A percentile compares a stretch with the other conserved stretches of the same genome.
Conservation (phyloP, 352 stramenopile species). For the Globisporangium perplexum region DNA sequence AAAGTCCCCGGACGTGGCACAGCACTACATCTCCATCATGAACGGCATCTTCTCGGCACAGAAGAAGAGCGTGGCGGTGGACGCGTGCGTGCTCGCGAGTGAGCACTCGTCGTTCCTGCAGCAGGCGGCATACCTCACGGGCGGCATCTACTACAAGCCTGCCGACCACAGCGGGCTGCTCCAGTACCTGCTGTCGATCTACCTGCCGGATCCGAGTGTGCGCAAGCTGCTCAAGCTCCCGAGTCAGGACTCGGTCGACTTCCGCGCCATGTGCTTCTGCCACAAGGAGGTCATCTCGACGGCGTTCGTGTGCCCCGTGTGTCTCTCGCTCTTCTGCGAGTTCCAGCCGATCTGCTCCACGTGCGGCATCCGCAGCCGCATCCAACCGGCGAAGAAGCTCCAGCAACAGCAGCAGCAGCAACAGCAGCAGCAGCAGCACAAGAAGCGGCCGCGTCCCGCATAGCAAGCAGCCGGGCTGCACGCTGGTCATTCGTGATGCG, state of each 20-base stretch:
- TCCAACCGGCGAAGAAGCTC: constrained; percentile 64
- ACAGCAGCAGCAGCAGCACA: no score
- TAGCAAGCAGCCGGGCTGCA: constrained; percentile 2
- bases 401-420: no score
- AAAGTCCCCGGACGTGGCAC: constrained; percentile 76
- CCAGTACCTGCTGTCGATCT: constrained; percentile 86
- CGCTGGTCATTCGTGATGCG: no score
- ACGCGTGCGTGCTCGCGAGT: constrained; percentile 65
- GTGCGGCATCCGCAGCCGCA: constrained; percentile 78
- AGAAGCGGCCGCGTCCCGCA: constrained; percentile 32
- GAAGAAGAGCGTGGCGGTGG: constrained; percentile 80
- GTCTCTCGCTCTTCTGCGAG: constrained; percentile 84
- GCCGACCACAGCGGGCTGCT: constrained; percentile 59
- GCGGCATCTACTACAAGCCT: constrained; percentile 85
- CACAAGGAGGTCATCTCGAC: constrained; percentile 80
- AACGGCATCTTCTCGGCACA: constrained; percentile 88
- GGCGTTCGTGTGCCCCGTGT: constrained; percentile 83
- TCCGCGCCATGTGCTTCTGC: constrained; percentile 88
- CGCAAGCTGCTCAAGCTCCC: constrained; percentile 80
- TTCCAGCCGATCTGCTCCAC: constrained; percentile 87
- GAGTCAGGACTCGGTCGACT: constrained; percentile 84
- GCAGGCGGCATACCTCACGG: constrained; percentile 81
- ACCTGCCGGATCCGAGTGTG: constrained; percentile 72
- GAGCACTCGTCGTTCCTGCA: constrained; percentile 87
- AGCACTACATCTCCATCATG: constrained; percentile 90